Conservation (phyloP, 331 rosid genomes). For the Stylosanthes scabra region DNA sequence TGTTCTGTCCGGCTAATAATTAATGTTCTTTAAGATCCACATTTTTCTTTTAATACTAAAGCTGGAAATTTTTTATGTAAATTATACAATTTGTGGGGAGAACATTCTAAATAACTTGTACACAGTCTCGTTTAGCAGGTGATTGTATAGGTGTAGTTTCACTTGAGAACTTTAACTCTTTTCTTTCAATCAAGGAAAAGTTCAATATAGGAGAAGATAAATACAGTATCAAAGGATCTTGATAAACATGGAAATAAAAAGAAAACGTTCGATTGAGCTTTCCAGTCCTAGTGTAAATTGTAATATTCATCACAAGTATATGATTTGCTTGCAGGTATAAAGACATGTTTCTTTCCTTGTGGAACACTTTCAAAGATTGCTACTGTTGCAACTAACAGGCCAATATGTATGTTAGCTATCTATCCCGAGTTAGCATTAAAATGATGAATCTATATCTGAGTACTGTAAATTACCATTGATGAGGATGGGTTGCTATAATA, state of each 20-base stretch:
- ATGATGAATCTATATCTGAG: slow-evolving; percentile 19
- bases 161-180: background rate
- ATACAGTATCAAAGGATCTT: background rate
- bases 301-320: slow-evolving; percentile 12
- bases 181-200: background rate
- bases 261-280: background rate
- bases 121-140: background rate
- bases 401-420: slow-evolving; percentile 70
- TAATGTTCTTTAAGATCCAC: slow-evolving; percentile 11
- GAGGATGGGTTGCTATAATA: slow-evolving; percentile 7
- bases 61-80: too few relatives aligned
- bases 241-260: background rate
- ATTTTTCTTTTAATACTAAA: too few relatives aligned
- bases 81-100: too few relatives aligned
- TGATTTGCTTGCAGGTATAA: slow-evolving; percentile 66
- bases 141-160: slow-evolving; percentile 17
- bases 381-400: slow-evolving; percentile 80
- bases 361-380: slow-evolving; percentile 92
- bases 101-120: too few relatives aligned
- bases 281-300: slow-evolving; percentile 1
- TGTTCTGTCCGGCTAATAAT: slow-evolving; percentile 37
- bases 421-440: slow-evolving; percentile 19
- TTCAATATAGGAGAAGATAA: background rate
- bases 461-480: background rate
- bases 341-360: slow-evolving; percentile 89